These are phyloP conservation scores for Trypanosoma cruzi DNA, from an alignment of 208 protist genomes.

Conservation along the genomic window DNA sequence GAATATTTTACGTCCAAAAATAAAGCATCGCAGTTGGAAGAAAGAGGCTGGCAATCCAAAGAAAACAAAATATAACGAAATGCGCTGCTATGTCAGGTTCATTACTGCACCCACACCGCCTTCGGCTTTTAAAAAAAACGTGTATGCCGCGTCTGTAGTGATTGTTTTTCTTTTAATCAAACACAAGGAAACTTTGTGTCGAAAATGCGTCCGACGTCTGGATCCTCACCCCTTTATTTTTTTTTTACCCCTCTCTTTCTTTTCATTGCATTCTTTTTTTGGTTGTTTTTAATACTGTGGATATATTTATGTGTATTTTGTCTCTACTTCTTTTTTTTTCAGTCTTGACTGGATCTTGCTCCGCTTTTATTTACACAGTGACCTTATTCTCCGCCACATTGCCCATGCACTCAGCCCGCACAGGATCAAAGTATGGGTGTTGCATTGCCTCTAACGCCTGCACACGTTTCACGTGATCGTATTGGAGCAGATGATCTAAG, in stretches of 20 bases:
- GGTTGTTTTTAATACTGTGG: neutral
- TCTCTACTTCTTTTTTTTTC: neutral
- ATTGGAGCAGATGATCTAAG: slow-evolving; percentile 97
- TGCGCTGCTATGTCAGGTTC: neutral
- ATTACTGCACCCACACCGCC: neutral
- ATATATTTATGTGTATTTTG: neutral
- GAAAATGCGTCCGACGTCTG: neutral
- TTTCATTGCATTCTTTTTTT: neutral
- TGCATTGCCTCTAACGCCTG: slow-evolving; percentile 98
- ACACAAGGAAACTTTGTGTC: slow-evolving; percentile 3
- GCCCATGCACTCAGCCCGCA: slow-evolving; percentile 54
- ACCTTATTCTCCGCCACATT: slow-evolving; percentile 14
- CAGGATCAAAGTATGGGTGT: slow-evolving; percentile 98
- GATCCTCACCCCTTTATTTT: neutral
- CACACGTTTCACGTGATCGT: slow-evolving; percentile 97
- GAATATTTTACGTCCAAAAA: neutral
- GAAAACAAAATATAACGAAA: slow-evolving; percentile 2
- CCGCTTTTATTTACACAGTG: neutral
- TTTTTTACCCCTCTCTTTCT: slow-evolving; percentile 2
- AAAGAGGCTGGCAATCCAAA: neutral
- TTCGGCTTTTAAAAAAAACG: neutral
- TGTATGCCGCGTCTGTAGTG: neutral
- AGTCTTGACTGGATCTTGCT: neutral
- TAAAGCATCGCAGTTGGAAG: neutral
- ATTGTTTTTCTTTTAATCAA: slow-evolving; percentile 3